phyloP scores from a whole-genome alignment of 768 basidiomycete species.

The Calocybe cyanea region DNA sequence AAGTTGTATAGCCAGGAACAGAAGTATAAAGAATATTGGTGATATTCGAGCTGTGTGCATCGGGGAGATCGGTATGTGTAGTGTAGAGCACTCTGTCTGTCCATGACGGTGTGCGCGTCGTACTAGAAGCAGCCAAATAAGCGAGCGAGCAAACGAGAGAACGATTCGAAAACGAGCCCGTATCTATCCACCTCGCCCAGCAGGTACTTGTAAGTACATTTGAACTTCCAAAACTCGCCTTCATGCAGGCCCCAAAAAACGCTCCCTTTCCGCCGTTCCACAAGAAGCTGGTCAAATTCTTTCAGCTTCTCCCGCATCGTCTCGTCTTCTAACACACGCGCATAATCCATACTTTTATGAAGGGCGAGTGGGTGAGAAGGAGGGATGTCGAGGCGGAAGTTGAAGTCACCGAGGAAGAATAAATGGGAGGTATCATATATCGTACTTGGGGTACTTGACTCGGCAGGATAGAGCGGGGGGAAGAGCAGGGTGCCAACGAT shows the following conservation, averaged over 20 bases:
- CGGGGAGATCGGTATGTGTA: constrained; percentile 63
- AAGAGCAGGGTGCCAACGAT: constrained; percentile 84
- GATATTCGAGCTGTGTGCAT: constrained; percentile 50
- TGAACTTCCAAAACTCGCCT: constrained; percentile 86
- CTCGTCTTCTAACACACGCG: constrained; percentile 43
- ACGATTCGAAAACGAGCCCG: constrained; percentile 43
- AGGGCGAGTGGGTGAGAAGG: constrained; percentile 42
- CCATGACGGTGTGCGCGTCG: constrained; percentile 81
- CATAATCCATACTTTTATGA: constrained; percentile 30
- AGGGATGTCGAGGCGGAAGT: constrained; percentile 79
- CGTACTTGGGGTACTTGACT: constrained; percentile 42
- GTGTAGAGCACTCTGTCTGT: constrained; percentile 90
- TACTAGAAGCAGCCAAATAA: constrained; percentile 30
- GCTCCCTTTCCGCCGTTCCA: constrained; percentile 59
- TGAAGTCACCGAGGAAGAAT: constrained; percentile 92
- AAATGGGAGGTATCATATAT: constrained; percentile 87
- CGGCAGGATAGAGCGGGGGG: constrained; percentile 37
- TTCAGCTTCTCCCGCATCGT: constrained; percentile 55
- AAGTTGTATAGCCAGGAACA: constrained; percentile 79
- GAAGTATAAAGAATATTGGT: constrained; percentile 72
- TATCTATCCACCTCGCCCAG: constrained; percentile 83
- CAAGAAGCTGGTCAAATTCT: constrained; percentile 68
- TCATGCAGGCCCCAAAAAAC: constrained; percentile 75
- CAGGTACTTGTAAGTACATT: constrained; percentile 87
- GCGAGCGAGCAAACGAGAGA: neutral